Conservation (phyloP, 2,329 filamentous ascomycete genomes). For the Hymenoscyphus fraxineus region DNA sequence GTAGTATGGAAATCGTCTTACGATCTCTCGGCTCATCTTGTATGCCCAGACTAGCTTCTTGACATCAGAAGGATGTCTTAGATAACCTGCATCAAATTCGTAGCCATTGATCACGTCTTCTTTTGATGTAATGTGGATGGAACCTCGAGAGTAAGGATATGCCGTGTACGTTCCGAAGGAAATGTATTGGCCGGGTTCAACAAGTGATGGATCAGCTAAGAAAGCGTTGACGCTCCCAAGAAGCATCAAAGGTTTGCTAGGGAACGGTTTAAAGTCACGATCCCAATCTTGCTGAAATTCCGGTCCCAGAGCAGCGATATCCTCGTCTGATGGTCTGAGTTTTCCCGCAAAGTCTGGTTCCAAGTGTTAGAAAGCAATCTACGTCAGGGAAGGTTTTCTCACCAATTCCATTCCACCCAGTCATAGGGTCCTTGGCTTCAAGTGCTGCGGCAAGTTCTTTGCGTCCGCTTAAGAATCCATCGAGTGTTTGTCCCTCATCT, state of each 20-base stretch:
- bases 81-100: conserved; percentile 56
- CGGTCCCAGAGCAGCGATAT: conserved; percentile 50
- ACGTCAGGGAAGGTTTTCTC: conserved; percentile 4
- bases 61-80: conserved; percentile 53
- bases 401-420: conserved; percentile 54
- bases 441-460: conserved; percentile 45
- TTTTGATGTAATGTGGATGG: conserved; percentile 53
- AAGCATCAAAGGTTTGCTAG: conserved; percentile 43
- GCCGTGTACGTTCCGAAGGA: conserved; percentile 50
- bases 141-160: conserved; percentile 59
- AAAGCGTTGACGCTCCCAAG: conserved; percentile 48
- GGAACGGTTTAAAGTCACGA: conserved; percentile 44
- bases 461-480: conserved; percentile 48
- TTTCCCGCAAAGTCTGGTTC: conserved; percentile 49
- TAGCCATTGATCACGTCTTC: conserved; percentile 41
- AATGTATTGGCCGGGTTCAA: conserved; percentile 47
- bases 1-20: conserved; percentile 52
- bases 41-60: conserved; percentile 60
- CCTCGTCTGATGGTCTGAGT: conserved; percentile 52
- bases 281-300: conserved; percentile 53
- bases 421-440: conserved; percentile 43
- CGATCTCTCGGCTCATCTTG: conserved; percentile 61
- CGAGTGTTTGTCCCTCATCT: conserved; percentile 47
- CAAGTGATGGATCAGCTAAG: conserved; percentile 40
- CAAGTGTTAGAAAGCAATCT: conserved; percentile 1